Evolutionary conservation across 495 filamentous ascomycete species (phyloP), one percentile per base, ranked within the genome.

Genomic region (Lepidopterella palustris): DNA sequence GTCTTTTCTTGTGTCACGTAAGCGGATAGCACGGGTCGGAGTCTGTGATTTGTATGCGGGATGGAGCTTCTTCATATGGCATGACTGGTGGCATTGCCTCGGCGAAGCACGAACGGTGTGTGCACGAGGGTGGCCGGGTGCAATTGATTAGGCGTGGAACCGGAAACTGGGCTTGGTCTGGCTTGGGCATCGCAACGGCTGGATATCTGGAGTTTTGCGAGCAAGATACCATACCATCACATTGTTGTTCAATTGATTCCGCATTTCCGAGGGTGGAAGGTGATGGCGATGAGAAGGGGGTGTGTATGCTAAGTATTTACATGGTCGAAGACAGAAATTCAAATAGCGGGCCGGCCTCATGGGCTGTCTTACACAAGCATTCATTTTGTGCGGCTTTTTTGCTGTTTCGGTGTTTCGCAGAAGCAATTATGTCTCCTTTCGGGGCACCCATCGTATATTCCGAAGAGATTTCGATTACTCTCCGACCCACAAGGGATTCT

Each of bases 151-250:
- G 39, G 39, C 13, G 20, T 50, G 25, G 25, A 24, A 50, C 26
- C 23, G 6, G 47, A 13, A 20, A 50, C 18, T 49, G 39, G 39
- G 42, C 23, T 47, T 59, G 50, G 49, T 21, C 49, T 59, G 52
- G 31, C n/a, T 35, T 10, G 27, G 18, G 54, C 18, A 3, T 20
- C 24, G 45, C n/a, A 21, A 24, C 11, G 47, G 31, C 55, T 54
- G 60, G 60, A 63, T 57, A 59, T 31, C n/a, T 27, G 61, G 61
- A 59, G 61, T 64, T 64, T 57, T 28, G 9, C 15, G 31, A 49
- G 28, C 24, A 64, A 51, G 61, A 64, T 64, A 64, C 61, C 61
- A 63, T 53, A 56, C 29, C 49, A 23, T 26, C 28, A n/a, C 25
- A 26, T 4, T 24, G 25, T 57, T 45, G 45, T 56, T 64, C 26